These are phyloP conservation scores for Terana coerulea DNA, from an alignment of 768 basidiomycete genomes.

Conservation along the genomic window DNA sequence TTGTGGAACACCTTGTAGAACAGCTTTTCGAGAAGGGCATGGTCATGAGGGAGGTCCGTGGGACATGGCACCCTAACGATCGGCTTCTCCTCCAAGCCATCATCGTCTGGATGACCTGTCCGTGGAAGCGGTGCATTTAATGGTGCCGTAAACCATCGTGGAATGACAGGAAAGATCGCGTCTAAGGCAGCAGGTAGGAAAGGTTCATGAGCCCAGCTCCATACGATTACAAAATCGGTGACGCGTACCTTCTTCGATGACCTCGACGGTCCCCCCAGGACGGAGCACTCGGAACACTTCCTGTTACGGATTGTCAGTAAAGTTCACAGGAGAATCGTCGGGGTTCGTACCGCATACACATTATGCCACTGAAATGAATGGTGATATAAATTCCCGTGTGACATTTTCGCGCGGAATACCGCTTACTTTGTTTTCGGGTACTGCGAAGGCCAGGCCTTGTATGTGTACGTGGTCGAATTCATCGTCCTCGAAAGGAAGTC, in stretches of 20 bases:
- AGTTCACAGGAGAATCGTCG: background rate
- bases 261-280: constrained; percentile 68
- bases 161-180: constrained; percentile 70
- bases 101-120: constrained; percentile 46
- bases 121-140: constrained; percentile 43
- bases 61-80: constrained; percentile 30
- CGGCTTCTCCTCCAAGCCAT: constrained; percentile 46
- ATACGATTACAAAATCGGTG: too few relatives aligned
- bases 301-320: constrained; percentile 31
- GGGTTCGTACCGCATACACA: constrained; percentile 53
- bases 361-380: constrained; percentile 51
- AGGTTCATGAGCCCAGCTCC: too few relatives aligned
- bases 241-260: constrained; percentile 65
- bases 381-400: constrained; percentile 2
- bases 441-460: constrained; percentile 32
- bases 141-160: constrained; percentile 74
- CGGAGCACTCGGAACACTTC: constrained; percentile 69
- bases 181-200: constrained; percentile 37
- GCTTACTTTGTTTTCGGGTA: constrained; percentile 70
- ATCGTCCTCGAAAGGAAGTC: constrained; percentile 77
- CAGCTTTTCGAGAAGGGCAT: constrained; percentile 65
- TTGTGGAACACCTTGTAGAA: constrained; percentile 64
- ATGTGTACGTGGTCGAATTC: constrained; percentile 83
- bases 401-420: constrained; percentile 4
- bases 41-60: constrained; percentile 51